Evolutionary conservation across 2,329 filamentous ascomycete genomes (phyloP).

Genomic region (Fusarium metavorans): DNA sequence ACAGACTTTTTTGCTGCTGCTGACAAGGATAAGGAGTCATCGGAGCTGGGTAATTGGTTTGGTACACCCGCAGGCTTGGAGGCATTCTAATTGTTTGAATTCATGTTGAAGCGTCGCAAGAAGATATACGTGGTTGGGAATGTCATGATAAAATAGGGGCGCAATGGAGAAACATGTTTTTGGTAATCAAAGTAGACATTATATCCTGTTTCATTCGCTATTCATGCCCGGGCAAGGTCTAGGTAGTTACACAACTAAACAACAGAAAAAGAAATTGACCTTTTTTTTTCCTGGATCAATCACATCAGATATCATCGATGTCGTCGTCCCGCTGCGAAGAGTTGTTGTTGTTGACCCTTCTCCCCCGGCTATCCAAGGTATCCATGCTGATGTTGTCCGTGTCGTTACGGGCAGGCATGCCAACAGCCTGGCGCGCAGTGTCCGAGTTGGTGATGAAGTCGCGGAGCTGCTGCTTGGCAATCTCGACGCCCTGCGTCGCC

Average conservation of each 20-base stretch:
- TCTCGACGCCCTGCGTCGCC: conserved; percentile 84
- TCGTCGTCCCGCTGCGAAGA: conserved; percentile 58
- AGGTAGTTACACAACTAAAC: conserved; percentile 19
- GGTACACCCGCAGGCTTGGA: conserved; percentile 77
- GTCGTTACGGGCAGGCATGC: conserved; percentile 70
- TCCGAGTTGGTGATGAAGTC: conserved; percentile 93
- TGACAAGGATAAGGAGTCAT: conserved; percentile 58
- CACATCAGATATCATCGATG: conserved; percentile 69
- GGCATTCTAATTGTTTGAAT: conserved; percentile 67
- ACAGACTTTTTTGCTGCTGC: conserved; percentile 78
- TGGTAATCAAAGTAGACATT: conserved; percentile 42
- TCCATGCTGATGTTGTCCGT: conserved; percentile 68
- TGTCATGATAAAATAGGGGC: background rate
- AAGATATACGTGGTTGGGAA: background rate
- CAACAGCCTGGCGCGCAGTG: conserved; percentile 83
- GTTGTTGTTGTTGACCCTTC: conserved; percentile 57
- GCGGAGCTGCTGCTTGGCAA: conserved; percentile 90
- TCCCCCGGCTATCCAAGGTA: conserved; percentile 70
- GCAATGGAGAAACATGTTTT: conserved; percentile 9
- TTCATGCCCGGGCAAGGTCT: conserved; percentile 31
- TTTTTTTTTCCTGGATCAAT: conserved; percentile 53
- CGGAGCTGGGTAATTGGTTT: conserved; percentile 86
- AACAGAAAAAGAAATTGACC: conserved; percentile 12
- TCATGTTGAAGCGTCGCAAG: background rate
- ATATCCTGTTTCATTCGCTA: conserved; percentile 44